Percentiles rank a stretch among this genome's conserved stretches.
Evolutionary conservation across 257 asterid genomes (phyloP).

Genomic region (Solanum gracilifrons): DNA sequence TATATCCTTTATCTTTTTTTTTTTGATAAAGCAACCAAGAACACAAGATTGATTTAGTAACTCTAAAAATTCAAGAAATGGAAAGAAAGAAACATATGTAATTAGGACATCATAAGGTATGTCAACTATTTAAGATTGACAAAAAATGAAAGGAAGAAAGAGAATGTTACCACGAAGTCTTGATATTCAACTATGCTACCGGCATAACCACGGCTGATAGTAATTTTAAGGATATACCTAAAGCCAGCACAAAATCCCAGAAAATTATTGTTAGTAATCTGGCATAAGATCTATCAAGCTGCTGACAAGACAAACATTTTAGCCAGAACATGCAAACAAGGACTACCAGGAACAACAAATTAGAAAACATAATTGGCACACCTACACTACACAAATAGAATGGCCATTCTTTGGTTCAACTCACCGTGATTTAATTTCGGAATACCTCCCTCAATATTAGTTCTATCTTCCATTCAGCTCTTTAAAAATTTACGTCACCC

Average conservation of each 20-base stretch:
- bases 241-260: not conserved
- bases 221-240: slow-evolving; percentile 90
- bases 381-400: not conserved
- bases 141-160: not conserved
- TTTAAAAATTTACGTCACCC: not conserved
- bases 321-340: not conserved
- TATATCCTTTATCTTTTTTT: not conserved
- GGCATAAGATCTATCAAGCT: not conserved
- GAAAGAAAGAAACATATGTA: not conserved
- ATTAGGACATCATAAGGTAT: not conserved
- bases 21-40: not conserved
- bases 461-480: not conserved
- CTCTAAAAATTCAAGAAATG: not conserved
- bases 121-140: not conserved
- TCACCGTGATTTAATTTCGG: not conserved
- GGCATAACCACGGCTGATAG: slow-evolving; percentile 84
- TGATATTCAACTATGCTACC: slow-evolving; percentile 92
- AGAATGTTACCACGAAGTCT: slow-evolving; percentile 70
- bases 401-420: not conserved
- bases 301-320: not conserved
- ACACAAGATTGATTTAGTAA: not conserved
- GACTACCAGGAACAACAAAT: not conserved
- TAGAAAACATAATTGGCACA: not conserved
- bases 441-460: not conserved
- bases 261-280: not conserved